phyloP scores from a whole-genome alignment of 441 rosid species.

The Populus tomentosa region DNA sequence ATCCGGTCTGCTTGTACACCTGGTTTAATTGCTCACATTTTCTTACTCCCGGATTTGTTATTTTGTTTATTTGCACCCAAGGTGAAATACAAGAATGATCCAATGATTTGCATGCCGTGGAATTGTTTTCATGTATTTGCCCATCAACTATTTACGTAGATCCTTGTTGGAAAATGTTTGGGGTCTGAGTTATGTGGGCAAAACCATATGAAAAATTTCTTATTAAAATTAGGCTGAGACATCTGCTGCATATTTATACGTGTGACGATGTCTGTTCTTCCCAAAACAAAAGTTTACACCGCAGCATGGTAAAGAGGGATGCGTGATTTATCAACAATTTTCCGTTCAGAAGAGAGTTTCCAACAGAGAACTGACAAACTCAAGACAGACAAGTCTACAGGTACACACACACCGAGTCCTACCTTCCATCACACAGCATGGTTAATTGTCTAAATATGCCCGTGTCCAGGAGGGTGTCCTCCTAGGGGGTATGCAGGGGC shows the following conservation, averaged over 20 bases:
- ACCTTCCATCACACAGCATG: neutral
- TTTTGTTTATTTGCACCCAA: neutral
- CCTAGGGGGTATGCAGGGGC: constrained; percentile 25
- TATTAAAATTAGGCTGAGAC: neutral
- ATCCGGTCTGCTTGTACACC: neutral
- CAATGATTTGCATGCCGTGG: neutral
- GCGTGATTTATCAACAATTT: neutral
- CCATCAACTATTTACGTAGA: neutral
- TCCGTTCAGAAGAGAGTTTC: neutral
- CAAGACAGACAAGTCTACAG: neutral
- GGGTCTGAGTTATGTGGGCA: neutral
- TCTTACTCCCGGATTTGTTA: neutral
- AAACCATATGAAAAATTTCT: neutral
- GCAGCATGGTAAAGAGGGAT: neutral
- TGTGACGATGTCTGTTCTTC: neutral
- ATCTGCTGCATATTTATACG: neutral
- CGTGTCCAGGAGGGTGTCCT: constrained; percentile 26
- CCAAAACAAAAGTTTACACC: neutral
- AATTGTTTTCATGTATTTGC: neutral
- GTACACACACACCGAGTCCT: neutral
- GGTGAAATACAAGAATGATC: neutral
- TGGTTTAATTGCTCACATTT: neutral
- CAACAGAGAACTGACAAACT: neutral
- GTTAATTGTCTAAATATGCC: neutral
- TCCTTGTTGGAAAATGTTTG: neutral